Percentiles rank a stretch among this genome's conserved stretches.
Evolutionary conservation across 2,329 filamentous ascomycete genomes (phyloP).

Genomic region (Fusarium piperis): DNA sequence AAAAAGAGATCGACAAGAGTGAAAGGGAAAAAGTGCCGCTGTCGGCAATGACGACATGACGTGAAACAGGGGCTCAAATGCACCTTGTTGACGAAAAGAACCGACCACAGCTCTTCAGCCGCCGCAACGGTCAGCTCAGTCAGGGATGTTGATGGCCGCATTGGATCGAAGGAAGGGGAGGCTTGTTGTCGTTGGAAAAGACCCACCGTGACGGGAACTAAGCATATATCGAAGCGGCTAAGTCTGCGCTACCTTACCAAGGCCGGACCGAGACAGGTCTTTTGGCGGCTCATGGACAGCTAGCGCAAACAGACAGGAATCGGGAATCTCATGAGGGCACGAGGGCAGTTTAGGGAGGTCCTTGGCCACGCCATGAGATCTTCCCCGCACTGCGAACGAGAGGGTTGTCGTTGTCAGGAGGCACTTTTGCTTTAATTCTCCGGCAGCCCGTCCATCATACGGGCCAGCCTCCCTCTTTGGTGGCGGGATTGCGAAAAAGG

Average conservation of each 20-base stretch:
- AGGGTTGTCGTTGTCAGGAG: background rate
- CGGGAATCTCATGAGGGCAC: slow-evolving; percentile 15
- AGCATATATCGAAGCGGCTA: too few species aligned
- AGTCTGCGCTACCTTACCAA: slow-evolving; percentile 13
- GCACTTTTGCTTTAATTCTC: background rate
- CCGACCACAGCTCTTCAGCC: background rate
- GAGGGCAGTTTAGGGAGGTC: slow-evolving; percentile 6
- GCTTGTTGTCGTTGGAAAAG: slow-evolving; percentile 41
- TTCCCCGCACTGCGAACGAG: slow-evolving; percentile 12
- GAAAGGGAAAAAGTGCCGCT: background rate
- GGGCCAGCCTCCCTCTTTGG: background rate
- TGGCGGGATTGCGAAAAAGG: slow-evolving; percentile 29
- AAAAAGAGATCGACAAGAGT: background rate
- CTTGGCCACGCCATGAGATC: slow-evolving; percentile 10
- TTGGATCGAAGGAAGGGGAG: background rate
- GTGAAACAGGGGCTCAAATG: background rate
- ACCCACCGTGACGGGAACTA: slow-evolving; percentile 45
- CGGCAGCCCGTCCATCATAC: background rate
- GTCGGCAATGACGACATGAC: background rate
- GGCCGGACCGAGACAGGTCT: slow-evolving; percentile 23
- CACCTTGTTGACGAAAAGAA: background rate
- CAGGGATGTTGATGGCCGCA: background rate
- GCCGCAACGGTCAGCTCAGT: slow-evolving; percentile 11
- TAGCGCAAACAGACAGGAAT: slow-evolving; percentile 14
- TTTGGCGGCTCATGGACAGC: slow-evolving; percentile 11